These are phyloP conservation scores for Anthoceros angustus DNA, from an alignment of 225 moss, liverwort and hornwort genomes.

Conservation along the genomic window DNA sequence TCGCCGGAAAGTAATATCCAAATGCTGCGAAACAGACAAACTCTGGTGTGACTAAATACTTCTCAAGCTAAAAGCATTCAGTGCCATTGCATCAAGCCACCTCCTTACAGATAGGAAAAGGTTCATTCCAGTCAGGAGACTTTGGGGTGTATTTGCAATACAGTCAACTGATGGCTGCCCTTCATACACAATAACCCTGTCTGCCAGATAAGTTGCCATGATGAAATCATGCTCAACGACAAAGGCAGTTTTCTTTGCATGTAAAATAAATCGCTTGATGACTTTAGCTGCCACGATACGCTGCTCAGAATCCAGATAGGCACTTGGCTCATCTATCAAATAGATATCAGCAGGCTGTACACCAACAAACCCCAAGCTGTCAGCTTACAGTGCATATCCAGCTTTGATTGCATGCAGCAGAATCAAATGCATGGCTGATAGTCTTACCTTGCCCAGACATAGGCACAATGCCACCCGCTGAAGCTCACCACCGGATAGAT, in stretches of 20 bases:
- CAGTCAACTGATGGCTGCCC: constrained; percentile 86
- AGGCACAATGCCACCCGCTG: constrained; percentile 86
- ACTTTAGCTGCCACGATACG: constrained; percentile 96
- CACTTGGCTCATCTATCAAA: constrained; percentile 92
- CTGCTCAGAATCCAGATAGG: constrained; percentile 95
- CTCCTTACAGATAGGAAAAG: constrained; percentile 80
- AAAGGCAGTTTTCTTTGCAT: constrained; percentile 95
- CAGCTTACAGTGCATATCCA: not conserved
- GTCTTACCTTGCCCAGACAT: constrained; percentile 83
- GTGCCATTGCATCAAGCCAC: not conserved
- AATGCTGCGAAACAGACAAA: constrained; percentile 36
- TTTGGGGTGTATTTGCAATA: constrained; percentile 84
- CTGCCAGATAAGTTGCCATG: constrained; percentile 96
- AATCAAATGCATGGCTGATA: not conserved
- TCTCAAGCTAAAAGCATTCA: not conserved
- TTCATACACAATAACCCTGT: constrained; percentile 90
- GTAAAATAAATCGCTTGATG: constrained; percentile 84
- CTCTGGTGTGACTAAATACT: not conserved
- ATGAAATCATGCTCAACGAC: constrained; percentile 99
- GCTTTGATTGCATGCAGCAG: not conserved
- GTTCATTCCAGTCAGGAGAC: constrained; percentile 96
- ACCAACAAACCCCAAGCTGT: not conserved
- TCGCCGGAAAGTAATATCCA: constrained; percentile 91
- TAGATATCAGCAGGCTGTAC: constrained; percentile 93
- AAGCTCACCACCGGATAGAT: constrained; percentile 90